phyloP scores from a whole-genome alignment of 306 rosid species.

The Dicorynia guianensis region DNA sequence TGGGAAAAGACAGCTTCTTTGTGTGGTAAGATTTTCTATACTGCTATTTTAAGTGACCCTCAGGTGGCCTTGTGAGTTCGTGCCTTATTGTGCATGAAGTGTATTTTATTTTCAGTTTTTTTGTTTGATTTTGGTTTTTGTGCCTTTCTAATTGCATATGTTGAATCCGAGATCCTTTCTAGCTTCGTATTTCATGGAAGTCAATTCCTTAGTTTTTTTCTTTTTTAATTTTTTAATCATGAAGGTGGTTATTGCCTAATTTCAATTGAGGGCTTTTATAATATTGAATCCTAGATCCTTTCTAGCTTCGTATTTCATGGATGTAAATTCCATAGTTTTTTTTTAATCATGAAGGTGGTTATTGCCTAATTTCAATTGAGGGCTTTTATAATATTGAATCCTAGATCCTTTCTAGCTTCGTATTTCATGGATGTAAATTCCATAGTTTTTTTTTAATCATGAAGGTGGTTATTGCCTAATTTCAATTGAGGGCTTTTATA shows the following conservation, averaged over 20 bases:
- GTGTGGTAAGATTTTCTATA: constrained; percentile 74
- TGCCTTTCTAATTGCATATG: constrained; percentile 17
- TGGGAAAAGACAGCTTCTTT: constrained; percentile 94
- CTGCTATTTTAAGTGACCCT: constrained; percentile 9
- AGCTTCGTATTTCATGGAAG: constrained; percentile 13
- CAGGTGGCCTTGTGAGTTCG: neutral
- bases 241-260: neutral
- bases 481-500: neutral
- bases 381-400: constrained; percentile 37
- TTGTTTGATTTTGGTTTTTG: constrained; percentile 1
- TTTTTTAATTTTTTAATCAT: neutral
- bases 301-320: constrained; percentile 10
- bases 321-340: constrained; percentile 16
- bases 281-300: constrained; percentile 28
- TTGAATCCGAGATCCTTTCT: constrained; percentile 21
- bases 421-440: constrained; percentile 28
- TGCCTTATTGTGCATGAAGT: constrained; percentile 15
- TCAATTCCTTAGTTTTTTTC: constrained; percentile 14
- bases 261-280: neutral
- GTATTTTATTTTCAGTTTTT: neutral
- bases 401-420: neutral
- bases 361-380: neutral
- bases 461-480: neutral
- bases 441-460: constrained; percentile 9
- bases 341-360: neutral